These are phyloP conservation scores for Ogataea ganodermae DNA, from an alignment of 805 yeast species.

Conservation along the genomic window DNA sequence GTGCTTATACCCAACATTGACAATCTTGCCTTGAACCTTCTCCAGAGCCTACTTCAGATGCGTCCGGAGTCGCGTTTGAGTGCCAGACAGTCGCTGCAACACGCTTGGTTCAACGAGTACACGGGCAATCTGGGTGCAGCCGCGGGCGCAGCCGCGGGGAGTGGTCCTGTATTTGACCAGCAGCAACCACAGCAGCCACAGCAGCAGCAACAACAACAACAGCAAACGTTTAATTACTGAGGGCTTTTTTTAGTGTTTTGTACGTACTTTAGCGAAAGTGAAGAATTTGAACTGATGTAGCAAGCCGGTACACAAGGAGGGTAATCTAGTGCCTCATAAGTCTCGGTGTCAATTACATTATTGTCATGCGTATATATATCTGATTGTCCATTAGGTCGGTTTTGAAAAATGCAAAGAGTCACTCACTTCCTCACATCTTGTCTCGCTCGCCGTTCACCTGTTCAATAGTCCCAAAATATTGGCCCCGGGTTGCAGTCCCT, in stretches of 20 bases:
- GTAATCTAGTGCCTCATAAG: too few species aligned
- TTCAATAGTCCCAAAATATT: slow-evolving; percentile 11
- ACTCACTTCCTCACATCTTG: too few species aligned
- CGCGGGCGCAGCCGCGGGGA: slow-evolving; percentile 15
- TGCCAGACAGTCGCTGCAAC: slow-evolving; percentile 62
- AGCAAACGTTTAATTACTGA: slow-evolving; percentile 12
- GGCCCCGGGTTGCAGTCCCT: slow-evolving; percentile 21
- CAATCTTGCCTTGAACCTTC: slow-evolving; percentile 64
- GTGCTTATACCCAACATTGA: slow-evolving; percentile 69
- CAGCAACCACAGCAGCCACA: slow-evolving; percentile 6
- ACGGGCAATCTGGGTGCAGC: slow-evolving; percentile 32
- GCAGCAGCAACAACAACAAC: slow-evolving; percentile 12
- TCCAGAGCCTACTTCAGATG: slow-evolving; percentile 60
- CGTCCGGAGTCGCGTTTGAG: slow-evolving; percentile 62
- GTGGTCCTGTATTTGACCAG: slow-evolving; percentile 2
- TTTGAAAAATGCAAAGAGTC: too few species aligned
- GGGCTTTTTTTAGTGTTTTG: background rate
- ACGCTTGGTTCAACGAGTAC: slow-evolving; percentile 83
- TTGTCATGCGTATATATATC: too few species aligned
- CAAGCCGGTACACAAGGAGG: too few species aligned
- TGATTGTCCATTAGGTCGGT: too few species aligned
- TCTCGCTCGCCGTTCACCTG: too few species aligned
- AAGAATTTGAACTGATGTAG: too few species aligned
- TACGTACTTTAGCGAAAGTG: background rate
- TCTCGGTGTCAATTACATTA: too few species aligned